Evolutionary conservation across 306 rosid genomes (phyloP), one percentile per base, ranked within the genome.

Genomic region (Dicorynia guianensis): DNA sequence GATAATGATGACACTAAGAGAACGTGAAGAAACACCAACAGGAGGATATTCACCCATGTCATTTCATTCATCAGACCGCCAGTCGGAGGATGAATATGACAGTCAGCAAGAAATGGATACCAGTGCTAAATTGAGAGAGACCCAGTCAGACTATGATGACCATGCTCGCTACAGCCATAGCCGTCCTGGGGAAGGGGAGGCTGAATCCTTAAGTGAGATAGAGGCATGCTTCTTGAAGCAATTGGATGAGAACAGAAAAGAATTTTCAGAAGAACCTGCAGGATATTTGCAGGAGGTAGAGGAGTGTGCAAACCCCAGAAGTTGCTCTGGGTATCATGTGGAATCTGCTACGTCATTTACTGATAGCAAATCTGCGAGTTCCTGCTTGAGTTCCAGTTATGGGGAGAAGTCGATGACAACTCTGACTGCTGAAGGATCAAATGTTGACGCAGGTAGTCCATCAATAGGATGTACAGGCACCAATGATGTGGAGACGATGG

Each of bases 81-180:
- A 81, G 69, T 84, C 88, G 15, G 92, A 92, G 17, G 97, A 87
- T 50, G 91, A 91, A 69, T 87, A 64, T 54, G 84, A 86, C 47
- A 90, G 97, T 77, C 93, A 90, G 64, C 96, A 83, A 53, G 96
- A 90, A 19, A 90, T 89, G 93, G 96, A 96, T 66, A 85, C 86
- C 7, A 83, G 87, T 30, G 85, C 78, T 15, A 97, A 96, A 84
- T 47, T 70, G 38, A 79, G 82, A 80, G 89, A 84, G 69, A 72
- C 40, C 19, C 72, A 72, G 25, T 83, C 89, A 53, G 90, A 91
- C 33, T 79, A 69, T 46, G 89, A 85, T 8, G 90, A 81, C 49
- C 76, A 68, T 63, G 76, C 59, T 33, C 84, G 72, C 72, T 84
- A 67, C 85, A 83, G 79, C 82, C 83, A 67, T 56, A 58, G 82